Evolutionary conservation across 768 basidiomycete species (phyloP).

Genomic region (Coprinopsis cinerea): DNA sequence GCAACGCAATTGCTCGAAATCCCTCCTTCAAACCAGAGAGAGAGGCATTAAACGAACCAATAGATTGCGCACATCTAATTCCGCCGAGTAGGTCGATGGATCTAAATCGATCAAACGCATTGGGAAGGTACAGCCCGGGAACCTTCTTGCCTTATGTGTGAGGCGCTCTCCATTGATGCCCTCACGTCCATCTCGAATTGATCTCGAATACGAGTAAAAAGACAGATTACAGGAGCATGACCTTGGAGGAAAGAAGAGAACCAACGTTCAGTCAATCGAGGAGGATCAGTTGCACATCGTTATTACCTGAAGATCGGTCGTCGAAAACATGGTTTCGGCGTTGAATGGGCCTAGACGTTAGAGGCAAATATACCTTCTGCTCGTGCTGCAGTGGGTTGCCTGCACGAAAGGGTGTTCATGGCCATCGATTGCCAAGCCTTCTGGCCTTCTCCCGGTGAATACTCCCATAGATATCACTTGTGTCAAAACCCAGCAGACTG

Average conservation of each 20-base stretch:
- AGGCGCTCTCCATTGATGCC: no score
- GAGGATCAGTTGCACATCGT: neutral
- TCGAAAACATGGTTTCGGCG: neutral
- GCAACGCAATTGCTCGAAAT: neutral
- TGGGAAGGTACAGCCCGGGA: conserved; percentile 3
- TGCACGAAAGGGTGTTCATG: neutral
- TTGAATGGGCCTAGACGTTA: neutral
- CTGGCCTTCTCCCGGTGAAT: neutral
- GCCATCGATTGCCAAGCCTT: conserved; percentile 2
- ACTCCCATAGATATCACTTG: conserved; percentile 4
- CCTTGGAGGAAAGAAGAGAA: neutral
- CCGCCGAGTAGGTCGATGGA: neutral
- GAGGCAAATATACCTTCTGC: neutral
- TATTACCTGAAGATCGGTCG: neutral
- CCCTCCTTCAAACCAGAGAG: neutral
- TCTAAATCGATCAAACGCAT: conserved; percentile 1
- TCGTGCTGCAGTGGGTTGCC: neutral
- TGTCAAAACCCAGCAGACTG: conserved; percentile 1
- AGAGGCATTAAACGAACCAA: neutral
- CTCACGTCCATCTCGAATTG: no score
- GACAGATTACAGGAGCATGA: no score
- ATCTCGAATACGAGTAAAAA: no score
- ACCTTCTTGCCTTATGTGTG: neutral
- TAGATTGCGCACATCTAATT: neutral
- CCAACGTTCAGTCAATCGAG: no score